phyloP scores from a whole-genome alignment of 306 rosid species.

The Pyrus pyrifolia region DNA sequence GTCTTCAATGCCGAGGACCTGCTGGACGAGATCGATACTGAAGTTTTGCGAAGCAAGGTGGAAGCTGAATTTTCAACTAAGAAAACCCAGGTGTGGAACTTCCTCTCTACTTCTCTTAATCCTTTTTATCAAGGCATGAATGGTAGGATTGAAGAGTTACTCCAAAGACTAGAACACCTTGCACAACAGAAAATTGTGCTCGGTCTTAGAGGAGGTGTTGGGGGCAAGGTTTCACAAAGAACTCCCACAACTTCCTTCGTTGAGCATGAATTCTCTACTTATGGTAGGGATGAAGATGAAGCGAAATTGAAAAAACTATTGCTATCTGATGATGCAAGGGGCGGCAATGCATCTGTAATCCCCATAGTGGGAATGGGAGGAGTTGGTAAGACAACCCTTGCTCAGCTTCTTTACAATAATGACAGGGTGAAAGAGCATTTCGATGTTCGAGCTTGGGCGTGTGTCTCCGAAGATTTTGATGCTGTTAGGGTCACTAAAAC shows the following conservation, averaged over 20 bases:
- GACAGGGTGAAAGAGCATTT: not conserved
- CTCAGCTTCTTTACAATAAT: not conserved
- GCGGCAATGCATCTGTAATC: not conserved
- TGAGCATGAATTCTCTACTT: not conserved
- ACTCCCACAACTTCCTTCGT: not conserved
- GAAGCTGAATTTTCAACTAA: not conserved
- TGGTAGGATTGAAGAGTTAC: not conserved
- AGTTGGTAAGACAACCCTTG: not conserved
- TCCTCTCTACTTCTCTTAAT: not conserved
- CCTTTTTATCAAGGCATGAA: not conserved
- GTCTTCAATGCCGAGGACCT: not conserved
- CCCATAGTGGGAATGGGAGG: slow-evolving; percentile 1
- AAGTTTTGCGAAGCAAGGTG: not conserved
- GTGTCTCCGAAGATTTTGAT: not conserved
- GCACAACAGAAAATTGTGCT: not conserved
- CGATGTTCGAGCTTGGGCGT: not conserved
- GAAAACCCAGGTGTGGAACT: not conserved
- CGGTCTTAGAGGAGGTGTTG: not conserved
- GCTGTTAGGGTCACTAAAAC: not conserved
- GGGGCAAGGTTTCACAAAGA: not conserved
- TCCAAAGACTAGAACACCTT: not conserved
- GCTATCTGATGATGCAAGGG: not conserved
- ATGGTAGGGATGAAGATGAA: not conserved
- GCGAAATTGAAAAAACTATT: not conserved
- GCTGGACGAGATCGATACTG: not conserved